Evolutionary conservation across 2,329 filamentous ascomycete genomes (phyloP).

Genomic region (Lachnellula hyalina): DNA sequence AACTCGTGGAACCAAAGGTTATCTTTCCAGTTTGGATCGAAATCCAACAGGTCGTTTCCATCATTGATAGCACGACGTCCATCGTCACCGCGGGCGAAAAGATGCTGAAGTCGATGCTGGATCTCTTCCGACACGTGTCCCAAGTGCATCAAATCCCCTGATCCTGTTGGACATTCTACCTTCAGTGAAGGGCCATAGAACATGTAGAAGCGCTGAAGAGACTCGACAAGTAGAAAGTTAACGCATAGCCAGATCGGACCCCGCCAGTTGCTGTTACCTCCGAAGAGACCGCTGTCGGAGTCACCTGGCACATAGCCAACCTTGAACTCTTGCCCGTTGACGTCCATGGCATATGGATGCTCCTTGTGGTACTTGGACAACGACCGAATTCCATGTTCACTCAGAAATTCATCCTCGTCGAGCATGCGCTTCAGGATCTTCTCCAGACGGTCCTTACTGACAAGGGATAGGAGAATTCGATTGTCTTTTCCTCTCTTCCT

Average conservation of each 20-base stretch:
- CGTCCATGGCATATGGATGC: slow-evolving; percentile 89
- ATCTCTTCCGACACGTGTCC: slow-evolving; percentile 93
- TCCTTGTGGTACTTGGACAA: slow-evolving; percentile 89
- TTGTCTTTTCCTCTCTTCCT: slow-evolving; percentile 85
- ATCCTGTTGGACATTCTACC: slow-evolving; percentile 90
- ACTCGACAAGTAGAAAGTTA: slow-evolving; percentile 92
- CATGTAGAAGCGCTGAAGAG: slow-evolving; percentile 90
- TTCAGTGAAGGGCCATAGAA: slow-evolving; percentile 88
- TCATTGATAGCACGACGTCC: slow-evolving; percentile 85
- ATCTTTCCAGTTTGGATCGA: slow-evolving; percentile 88
- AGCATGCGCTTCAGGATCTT: slow-evolving; percentile 90
- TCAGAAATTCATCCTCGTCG: slow-evolving; percentile 88
- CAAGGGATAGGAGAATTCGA: slow-evolving; percentile 79
- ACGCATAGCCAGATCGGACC: slow-evolving; percentile 94
- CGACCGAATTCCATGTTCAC: slow-evolving; percentile 84
- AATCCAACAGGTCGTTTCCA: slow-evolving; percentile 80
- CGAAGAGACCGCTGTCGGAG: slow-evolving; percentile 90
- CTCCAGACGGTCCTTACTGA: slow-evolving; percentile 86
- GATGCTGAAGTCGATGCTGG: slow-evolving; percentile 87
- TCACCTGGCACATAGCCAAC: slow-evolving; percentile 93
- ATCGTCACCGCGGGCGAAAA: slow-evolving; percentile 79
- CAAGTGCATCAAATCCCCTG: slow-evolving; percentile 90
- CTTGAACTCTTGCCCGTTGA: slow-evolving; percentile 83
- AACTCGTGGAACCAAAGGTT: slow-evolving; percentile 96
- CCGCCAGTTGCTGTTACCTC: slow-evolving; percentile 97